Evolutionary conservation across 805 yeast genomes (phyloP).

Genomic region (Cyberlindnera petersonii): DNA sequence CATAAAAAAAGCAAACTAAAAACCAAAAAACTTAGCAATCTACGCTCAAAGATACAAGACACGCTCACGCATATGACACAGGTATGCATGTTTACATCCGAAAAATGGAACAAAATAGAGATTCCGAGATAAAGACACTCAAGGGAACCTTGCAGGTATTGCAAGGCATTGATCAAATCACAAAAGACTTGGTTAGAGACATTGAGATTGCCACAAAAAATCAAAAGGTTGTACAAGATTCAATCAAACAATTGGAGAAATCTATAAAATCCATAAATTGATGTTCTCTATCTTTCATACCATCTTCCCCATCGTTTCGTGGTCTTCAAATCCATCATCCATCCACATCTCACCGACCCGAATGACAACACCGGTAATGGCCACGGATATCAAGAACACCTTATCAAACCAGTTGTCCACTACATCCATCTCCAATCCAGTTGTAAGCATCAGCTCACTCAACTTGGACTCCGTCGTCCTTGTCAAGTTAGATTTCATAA

Average conservation of each 20-base stretch:
- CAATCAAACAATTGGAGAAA: not conserved
- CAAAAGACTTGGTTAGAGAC: constrained; percentile 9
- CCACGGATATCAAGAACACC: constrained; percentile 31
- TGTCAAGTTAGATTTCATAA: constrained; percentile 37
- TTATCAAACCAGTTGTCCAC: constrained; percentile 41
- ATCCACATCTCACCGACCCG: constrained; percentile 20
- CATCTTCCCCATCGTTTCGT: constrained; percentile 11
- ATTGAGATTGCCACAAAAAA: constrained; percentile 6
- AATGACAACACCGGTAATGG: constrained; percentile 26
- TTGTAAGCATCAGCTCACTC: constrained; percentile 29
- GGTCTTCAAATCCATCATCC: constrained; percentile 25
- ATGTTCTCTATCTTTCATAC: constrained; percentile 1
- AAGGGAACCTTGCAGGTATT: constrained; percentile 7
- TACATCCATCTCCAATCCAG: constrained; percentile 16
- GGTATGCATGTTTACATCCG: too few species aligned
- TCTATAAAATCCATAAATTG: constrained; percentile 1
- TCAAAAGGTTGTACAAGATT: constrained; percentile 1
- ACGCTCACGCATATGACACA: not conserved
- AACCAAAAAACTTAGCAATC: too few species aligned
- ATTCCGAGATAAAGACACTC: constrained; percentile 11
- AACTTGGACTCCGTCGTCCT: constrained; percentile 31
- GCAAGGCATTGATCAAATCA: constrained; percentile 8
- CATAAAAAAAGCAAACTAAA: too few species aligned
- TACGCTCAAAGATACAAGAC: not conserved
- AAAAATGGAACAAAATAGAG: too few species aligned